Evolutionary conservation across 805 yeast genomes (phyloP), one percentile per base, ranked within the genome.

Genomic region (Yarrowia bubula): DNA sequence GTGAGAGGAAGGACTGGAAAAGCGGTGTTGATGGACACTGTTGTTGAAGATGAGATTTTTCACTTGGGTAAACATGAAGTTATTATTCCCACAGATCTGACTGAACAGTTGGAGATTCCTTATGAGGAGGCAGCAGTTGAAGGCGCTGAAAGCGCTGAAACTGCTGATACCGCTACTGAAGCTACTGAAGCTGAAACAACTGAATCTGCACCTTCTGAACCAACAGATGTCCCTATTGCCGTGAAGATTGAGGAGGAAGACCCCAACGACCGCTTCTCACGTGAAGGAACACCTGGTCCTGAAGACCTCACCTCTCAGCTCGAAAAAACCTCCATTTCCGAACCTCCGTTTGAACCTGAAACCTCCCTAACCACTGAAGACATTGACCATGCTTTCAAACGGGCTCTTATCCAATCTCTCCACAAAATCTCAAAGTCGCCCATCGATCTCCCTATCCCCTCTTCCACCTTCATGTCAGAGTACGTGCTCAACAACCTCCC

Each of bases 401-500:
- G 90, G 67, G 84, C 97, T 0, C 78, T 92, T 35, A 77, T 87
- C 33, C 91, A 89, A 70, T 82, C 95, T 0, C 78, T 91, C 46
- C 84, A 86, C 18, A 80, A 71, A 33, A 71, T 73, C 5, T 55
- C 69, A 8, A 71, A 71, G 37, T 46, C 67, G 63, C 76, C 79
- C 17, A 70, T 89, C 8, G 83, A 80, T 28, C 71, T 85, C 4
- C 98, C 98, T 6, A 80, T 90, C 33, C 76, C 83, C 0, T 81
- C 96, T 3, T 90, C 98, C 0, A 82, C 80, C 22, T 88, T 93
- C 74, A 86, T 92, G 81, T 83, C 95, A 0, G 83, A 80, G 48
- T 86, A 86, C 70, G 77, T 92, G 13, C 79, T 86, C 67, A 83
- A 83, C 58, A 90, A 91, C 75, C 75, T 93, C n/a, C 96, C 97